phyloP scores from a whole-genome alignment of 768 basidiomycete genomes.

The Mycena venus region DNA sequence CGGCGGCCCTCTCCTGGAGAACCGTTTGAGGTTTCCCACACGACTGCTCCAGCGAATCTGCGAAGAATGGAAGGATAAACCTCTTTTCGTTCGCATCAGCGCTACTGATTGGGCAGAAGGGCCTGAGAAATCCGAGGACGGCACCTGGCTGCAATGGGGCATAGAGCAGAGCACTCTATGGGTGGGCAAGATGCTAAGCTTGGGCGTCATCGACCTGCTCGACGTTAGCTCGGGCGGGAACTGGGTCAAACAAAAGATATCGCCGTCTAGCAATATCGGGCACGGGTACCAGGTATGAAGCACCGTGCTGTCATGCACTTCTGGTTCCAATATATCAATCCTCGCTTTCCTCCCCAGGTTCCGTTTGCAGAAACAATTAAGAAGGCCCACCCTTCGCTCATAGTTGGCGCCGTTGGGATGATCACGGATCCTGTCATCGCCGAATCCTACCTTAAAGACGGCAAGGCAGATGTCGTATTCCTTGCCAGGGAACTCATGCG shows the following conservation, averaged over 20 bases:
- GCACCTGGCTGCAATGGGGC: slow-evolving; percentile 79
- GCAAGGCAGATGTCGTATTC: slow-evolving; percentile 77
- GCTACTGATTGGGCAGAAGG: slow-evolving; percentile 77
- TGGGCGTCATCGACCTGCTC: slow-evolving; percentile 79
- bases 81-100: slow-evolving; percentile 80
- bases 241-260: slow-evolving; percentile 71
- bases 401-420: slow-evolving; percentile 77
- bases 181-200: slow-evolving; percentile 64
- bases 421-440: slow-evolving; percentile 70
- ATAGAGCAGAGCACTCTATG: slow-evolving; percentile 80
- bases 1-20: slow-evolving; percentile 81
- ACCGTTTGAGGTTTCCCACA: slow-evolving; percentile 78
- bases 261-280: slow-evolving; percentile 34
- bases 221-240: slow-evolving; percentile 81
- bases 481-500: slow-evolving; percentile 78
- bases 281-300: slow-evolving; percentile 73
- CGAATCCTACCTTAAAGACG: slow-evolving; percentile 73
- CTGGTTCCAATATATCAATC: too few species aligned
- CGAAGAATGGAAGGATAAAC: slow-evolving; percentile 69
- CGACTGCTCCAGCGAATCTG: slow-evolving; percentile 67
- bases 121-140: slow-evolving; percentile 67
- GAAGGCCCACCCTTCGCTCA: slow-evolving; percentile 66
- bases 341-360: slow-evolving; percentile 54
- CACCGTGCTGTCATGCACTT: not conserved
- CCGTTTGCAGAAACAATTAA: slow-evolving; percentile 78